Conservation (phyloP, 1,284 basidiomycete species). For the Puccinia horiana region DNA sequence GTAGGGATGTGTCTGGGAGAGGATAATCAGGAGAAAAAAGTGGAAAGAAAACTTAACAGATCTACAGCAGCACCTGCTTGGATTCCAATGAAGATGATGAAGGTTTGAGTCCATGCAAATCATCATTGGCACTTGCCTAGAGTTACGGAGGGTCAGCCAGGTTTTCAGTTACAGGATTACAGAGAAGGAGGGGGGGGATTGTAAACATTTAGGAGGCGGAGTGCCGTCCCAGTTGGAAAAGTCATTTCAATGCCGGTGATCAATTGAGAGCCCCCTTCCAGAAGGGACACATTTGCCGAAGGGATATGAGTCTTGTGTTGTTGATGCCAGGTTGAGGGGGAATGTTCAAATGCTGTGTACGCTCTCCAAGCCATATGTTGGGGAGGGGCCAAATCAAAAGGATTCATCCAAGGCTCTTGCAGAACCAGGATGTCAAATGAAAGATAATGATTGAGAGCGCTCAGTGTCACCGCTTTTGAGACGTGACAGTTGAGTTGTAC, state of each 20-base stretch:
- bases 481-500: too few species aligned
- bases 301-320: background rate
- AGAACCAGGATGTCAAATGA: background rate
- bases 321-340: background rate
- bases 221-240: background rate
- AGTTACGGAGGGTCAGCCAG: too few species aligned
- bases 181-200: constrained; percentile 5
- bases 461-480: too few species aligned
- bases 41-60: too few species aligned
- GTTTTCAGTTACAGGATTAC: too few species aligned
- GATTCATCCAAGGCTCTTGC: too few species aligned
- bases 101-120: constrained; percentile 3
- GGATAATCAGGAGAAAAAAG: too few species aligned
- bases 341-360: background rate
- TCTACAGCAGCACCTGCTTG: too few species aligned
- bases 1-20: too few species aligned
- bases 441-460: background rate
- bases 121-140: background rate
- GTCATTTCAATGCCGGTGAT: too few species aligned
- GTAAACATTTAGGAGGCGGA: background rate
- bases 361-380: background rate
- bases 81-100: constrained; percentile 21
- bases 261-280: too few species aligned
- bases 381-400: background rate
- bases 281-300: too few species aligned